Percentiles rank a stretch among this genome's conserved stretches.
Conservation (phyloP, 495 filamentous ascomycete genomes). For the Trichoderma asperelloides region DNA sequence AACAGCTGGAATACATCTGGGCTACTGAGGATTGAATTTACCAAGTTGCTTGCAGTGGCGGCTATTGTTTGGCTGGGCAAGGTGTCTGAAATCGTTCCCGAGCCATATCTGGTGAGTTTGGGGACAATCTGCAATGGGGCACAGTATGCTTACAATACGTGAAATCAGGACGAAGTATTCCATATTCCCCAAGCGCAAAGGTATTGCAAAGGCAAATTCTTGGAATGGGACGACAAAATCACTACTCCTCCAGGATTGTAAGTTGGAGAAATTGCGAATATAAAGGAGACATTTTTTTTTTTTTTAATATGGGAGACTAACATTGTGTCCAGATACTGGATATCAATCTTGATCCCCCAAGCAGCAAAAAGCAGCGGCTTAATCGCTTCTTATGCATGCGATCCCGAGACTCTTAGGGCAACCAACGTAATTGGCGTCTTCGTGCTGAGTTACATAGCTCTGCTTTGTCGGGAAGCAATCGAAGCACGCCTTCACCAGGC, state of each 20-base stretch:
- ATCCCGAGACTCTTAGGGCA: neutral
- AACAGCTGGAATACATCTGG: neutral
- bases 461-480: conserved; percentile 24
- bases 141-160: conserved; percentile 13
- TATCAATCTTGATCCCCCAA: conserved; percentile 9
- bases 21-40: neutral
- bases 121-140: neutral
- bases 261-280: conserved; percentile 17
- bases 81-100: conserved; percentile 48
- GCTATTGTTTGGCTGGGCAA: conserved; percentile 21
- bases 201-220: conserved; percentile 70
- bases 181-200: conserved; percentile 85
- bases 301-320: neutral
- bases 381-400: neutral
- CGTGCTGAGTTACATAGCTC: conserved; percentile 24
- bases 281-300: neutral
- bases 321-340: conserved; percentile 5
- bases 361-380: neutral
- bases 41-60: neutral
- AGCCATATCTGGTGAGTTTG: conserved; percentile 67
- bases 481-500: conserved; percentile 15
- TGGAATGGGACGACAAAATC: conserved; percentile 88
- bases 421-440: conserved; percentile 40
- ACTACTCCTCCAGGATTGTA: conserved; percentile 91
- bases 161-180: conserved; percentile 77